Base-by-base conservation (phyloP, 169 alveolate species). In the Eimeria falciformis region DNA sequence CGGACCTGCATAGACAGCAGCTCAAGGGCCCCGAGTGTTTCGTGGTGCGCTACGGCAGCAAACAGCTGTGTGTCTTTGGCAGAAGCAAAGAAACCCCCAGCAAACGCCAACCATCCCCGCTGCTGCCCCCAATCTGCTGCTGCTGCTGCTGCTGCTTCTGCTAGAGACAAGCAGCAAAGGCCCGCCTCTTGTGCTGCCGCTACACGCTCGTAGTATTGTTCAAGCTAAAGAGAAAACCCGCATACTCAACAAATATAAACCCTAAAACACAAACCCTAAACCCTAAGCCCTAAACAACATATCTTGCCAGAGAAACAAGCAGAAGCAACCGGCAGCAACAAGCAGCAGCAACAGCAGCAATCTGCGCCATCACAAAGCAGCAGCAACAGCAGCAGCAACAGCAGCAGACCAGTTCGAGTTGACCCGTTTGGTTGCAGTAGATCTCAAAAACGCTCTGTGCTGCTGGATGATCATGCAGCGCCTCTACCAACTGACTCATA, bases 401-500 rank as follows among this genome's bases (percentile, higher is more conserved):
- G 33, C 18, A 58, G 71, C 71, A 14, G 33, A 53, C 75, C 69
- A 79, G 11, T 37, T 79, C 7, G 9, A 40, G 53, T 46, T 82
- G 45, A 3, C 91, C 91, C 2, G 91, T 66, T 43, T 66, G 65
- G n/a, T 62, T 66, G 75, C 92, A 85, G 75, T 40, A 66, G 58
- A 47, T 14, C 21, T 53, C 92, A 29, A 85, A 85, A 23, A 68
- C 68, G 43, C 71, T 79, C 18, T 65, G 75, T 0, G 92, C 92
- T 43, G 53, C 43, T 0, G 92, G 92, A 6, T 56, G 83, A 37
- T 85, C 84, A 37, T 71, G 40, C 11, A 94, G 69, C 69, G 73
- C 93, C 71, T 94, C 93, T 90, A 66, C 84, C 90, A 92, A 66
- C 91, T 71, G 75, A 69, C 62, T 88, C 81, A 43, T 85, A 73